Conservation (phyloP, 768 basidiomycete genomes). For the Boletus reticulatus region DNA sequence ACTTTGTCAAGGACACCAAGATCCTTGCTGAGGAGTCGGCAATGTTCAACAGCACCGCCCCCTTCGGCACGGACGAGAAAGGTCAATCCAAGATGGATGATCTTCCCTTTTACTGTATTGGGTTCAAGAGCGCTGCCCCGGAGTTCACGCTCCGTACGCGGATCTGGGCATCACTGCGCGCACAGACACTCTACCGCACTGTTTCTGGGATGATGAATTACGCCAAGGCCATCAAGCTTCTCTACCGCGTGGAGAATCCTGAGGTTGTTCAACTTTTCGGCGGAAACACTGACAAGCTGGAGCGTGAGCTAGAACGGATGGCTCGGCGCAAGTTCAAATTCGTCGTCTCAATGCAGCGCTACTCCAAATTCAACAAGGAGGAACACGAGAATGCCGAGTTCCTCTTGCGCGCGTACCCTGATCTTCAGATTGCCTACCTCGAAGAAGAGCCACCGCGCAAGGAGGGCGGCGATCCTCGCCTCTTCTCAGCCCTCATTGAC, state of each 20-base stretch:
- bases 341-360: constrained; percentile 98
- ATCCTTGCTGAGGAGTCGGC: constrained; percentile 96
- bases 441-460: constrained; percentile 94
- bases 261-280: constrained; percentile 98
- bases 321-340: constrained; percentile 99
- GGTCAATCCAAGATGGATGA: constrained; percentile 82
- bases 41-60: constrained; percentile 75
- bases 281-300: constrained; percentile 95
- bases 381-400: constrained; percentile 99
- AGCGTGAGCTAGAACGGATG: constrained; percentile 97
- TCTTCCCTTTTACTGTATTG: constrained; percentile 96
- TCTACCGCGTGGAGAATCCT: constrained; percentile 99
- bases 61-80: constrained; percentile 79
- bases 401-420: constrained; percentile 94
- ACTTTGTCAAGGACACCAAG: constrained; percentile 99
- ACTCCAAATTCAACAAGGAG: constrained; percentile 99
- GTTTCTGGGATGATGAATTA: constrained; percentile 99
- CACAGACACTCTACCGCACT: constrained; percentile 97
- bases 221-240: constrained; percentile 96
- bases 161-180: constrained; percentile 98
- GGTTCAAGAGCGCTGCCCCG: constrained; percentile 98
- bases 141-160: constrained; percentile 98
- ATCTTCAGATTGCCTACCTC: constrained; percentile 96
- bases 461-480: constrained; percentile 91
- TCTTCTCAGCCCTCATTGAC: constrained; percentile 96